Evolutionary conservation across 352 stramenopile genomes (phyloP).

Genomic region (Peronospora destructor): DNA sequence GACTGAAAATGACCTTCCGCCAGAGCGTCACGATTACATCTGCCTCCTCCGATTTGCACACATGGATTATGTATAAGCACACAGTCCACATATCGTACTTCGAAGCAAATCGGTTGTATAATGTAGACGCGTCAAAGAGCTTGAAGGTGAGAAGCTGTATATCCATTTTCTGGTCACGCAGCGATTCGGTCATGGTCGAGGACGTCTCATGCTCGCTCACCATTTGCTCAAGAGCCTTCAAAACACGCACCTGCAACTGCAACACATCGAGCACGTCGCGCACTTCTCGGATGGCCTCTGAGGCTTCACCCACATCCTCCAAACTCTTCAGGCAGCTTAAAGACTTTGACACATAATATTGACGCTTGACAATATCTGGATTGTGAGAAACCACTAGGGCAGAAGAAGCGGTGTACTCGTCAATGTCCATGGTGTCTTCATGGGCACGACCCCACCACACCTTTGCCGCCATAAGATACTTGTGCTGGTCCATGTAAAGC

Average conservation of each 20-base stretch:
- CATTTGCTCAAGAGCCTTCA: conserved; percentile 66
- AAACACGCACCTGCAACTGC: conserved; percentile 73
- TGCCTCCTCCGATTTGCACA: conserved; percentile 75
- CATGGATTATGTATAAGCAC: conserved; percentile 81
- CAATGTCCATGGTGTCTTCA: conserved; percentile 42
- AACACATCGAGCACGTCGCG: conserved; percentile 78
- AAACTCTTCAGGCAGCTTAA: conserved; percentile 72
- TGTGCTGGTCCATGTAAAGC: conserved; percentile 83
- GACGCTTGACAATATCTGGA: conserved; percentile 69
- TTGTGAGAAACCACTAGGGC: conserved; percentile 42
- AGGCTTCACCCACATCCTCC: conserved; percentile 59
- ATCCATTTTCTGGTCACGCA: conserved; percentile 47
- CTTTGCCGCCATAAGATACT: conserved; percentile 77
- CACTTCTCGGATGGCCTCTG: conserved; percentile 71
- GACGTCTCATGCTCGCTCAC: conserved; percentile 59
- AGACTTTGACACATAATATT: conserved; percentile 79
- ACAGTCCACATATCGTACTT: conserved; percentile 86
- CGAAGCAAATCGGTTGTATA: conserved; percentile 83
- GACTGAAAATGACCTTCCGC: conserved; percentile 71
- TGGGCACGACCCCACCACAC: conserved; percentile 77
- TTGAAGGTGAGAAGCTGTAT: conserved; percentile 67
- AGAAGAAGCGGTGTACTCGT: conserved; percentile 31
- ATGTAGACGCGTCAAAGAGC: conserved; percentile 66
- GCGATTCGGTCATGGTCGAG: conserved; percentile 33
- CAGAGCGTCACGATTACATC: conserved; percentile 61